These are phyloP conservation scores for Myxozyma neglecta DNA, from an alignment of 805 yeast genomes.

Conservation along the genomic window DNA sequence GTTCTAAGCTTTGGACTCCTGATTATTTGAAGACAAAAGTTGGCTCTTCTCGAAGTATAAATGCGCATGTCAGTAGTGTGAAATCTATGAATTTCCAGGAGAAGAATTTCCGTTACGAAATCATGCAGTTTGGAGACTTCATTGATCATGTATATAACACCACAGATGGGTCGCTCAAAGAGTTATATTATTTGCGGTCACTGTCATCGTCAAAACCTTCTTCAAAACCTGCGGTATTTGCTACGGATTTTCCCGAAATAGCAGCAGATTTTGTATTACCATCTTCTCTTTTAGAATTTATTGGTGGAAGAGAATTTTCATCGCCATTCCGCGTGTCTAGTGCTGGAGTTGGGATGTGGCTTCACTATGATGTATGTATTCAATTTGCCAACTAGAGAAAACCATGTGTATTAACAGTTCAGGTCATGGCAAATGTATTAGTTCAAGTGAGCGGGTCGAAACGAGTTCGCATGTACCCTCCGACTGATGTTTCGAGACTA, in stretches of 20 bases:
- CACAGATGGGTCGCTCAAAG: background rate
- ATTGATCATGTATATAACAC: conserved; percentile 32
- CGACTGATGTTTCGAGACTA: conserved; percentile 38
- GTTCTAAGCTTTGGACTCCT: conserved; percentile 38
- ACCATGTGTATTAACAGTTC: background rate
- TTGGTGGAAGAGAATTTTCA: conserved; percentile 37
- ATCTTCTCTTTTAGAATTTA: conserved; percentile 17
- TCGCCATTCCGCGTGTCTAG: conserved; percentile 43
- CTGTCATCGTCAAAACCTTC: conserved; percentile 38
- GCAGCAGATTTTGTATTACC: conserved; percentile 40
- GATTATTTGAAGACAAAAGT: conserved; percentile 37
- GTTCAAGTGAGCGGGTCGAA: conserved; percentile 42
- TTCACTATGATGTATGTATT: conserved; percentile 41
- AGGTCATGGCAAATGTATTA: conserved; percentile 41
- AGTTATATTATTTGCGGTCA: conserved; percentile 37
- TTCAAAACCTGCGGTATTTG: conserved; percentile 37
- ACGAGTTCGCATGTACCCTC: conserved; percentile 41
- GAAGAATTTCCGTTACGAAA: conserved; percentile 40
- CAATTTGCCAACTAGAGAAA: background rate
- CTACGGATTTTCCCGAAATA: conserved; percentile 39
- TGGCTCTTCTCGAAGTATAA: conserved; percentile 36
- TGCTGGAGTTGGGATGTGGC: conserved; percentile 41
- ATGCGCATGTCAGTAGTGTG: conserved; percentile 36
- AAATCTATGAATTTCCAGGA: conserved; percentile 37
- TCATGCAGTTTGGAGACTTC: conserved; percentile 37